A percentile compares a stretch with the other conserved stretches of the same genome.
These are phyloP conservation scores for Colletotrichum australisinense DNA, from an alignment of 2,329 filamentous ascomycete species.

Conservation along the genomic window DNA sequence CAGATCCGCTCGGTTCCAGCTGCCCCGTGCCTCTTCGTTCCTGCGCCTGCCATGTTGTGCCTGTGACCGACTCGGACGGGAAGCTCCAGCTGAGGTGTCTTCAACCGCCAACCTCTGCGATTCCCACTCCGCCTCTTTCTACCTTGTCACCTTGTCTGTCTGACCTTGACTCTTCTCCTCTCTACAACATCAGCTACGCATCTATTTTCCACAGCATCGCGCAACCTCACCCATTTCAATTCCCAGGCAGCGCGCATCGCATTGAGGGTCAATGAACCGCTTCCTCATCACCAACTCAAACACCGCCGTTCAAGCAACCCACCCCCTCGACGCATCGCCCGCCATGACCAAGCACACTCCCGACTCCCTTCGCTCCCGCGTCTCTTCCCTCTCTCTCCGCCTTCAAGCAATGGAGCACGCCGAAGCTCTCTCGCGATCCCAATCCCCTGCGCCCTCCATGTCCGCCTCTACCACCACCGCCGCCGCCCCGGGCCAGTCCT, in stretches of 20 bases:
- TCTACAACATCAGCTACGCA: neutral
- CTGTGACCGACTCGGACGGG: neutral
- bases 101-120: constrained; percentile 7
- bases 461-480: constrained; percentile 39
- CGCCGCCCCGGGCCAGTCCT: constrained; percentile 1
- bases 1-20: neutral
- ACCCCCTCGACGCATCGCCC: neutral
- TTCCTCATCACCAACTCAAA: neutral
- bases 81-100: constrained; percentile 31
- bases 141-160: neutral
- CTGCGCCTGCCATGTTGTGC: neutral
- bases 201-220: neutral
- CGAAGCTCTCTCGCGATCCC: constrained; percentile 30
- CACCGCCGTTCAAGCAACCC: neutral
- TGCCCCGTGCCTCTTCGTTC: neutral
- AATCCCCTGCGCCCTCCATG: constrained; percentile 40
- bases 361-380: constrained; percentile 55
- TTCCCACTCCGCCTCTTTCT: neutral
- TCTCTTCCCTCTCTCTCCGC: constrained; percentile 58
- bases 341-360: constrained; percentile 59
- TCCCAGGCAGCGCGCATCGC: neutral
- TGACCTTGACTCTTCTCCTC: neutral
- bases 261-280: constrained; percentile 16
- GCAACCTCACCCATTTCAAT: neutral
- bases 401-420: constrained; percentile 47